These are phyloP conservation scores for Diospyros kaki DNA, from an alignment of 148 eudicot species.

Conservation along the genomic window DNA sequence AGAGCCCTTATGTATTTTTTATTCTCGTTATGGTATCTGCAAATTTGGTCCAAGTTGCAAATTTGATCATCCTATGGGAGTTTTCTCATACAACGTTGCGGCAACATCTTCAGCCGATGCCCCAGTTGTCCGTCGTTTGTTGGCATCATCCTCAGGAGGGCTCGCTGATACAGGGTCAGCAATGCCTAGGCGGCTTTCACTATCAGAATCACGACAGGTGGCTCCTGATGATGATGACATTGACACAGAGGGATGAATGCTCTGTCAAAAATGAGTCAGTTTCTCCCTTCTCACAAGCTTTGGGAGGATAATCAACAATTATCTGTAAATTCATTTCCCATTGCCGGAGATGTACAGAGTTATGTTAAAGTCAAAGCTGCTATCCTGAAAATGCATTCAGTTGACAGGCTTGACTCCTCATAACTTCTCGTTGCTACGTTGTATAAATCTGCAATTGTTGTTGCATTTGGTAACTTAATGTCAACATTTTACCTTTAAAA, in stretches of 20 bases:
- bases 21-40: constrained; percentile 93
- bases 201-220: constrained; percentile 64
- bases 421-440: constrained; percentile 30
- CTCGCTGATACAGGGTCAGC: constrained; percentile 40
- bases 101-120: constrained; percentile 52
- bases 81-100: constrained; percentile 50
- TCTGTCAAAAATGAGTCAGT: constrained; percentile 19
- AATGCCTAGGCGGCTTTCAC: constrained; percentile 48
- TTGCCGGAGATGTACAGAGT: constrained; percentile 70
- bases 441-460: constrained; percentile 57
- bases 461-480: constrained; percentile 46
- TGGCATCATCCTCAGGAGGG: constrained; percentile 66
- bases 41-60: constrained; percentile 97
- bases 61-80: constrained; percentile 85
- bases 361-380: constrained; percentile 28
- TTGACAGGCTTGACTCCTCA: constrained; percentile 29
- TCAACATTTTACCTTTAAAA: constrained; percentile 39
- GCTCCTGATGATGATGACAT: constrained; percentile 50
- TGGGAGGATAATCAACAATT: constrained; percentile 33
- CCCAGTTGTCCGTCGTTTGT: constrained; percentile 49
- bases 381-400: constrained; percentile 34
- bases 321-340: constrained; percentile 66
- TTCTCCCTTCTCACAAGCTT: constrained; percentile 33
- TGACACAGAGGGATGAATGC: constrained; percentile 48
- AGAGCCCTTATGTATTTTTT: constrained; percentile 86